Evolutionary conservation across 352 stramenopile species (phyloP).

Genomic region (Globisporangium rhizosaccharum): DNA sequence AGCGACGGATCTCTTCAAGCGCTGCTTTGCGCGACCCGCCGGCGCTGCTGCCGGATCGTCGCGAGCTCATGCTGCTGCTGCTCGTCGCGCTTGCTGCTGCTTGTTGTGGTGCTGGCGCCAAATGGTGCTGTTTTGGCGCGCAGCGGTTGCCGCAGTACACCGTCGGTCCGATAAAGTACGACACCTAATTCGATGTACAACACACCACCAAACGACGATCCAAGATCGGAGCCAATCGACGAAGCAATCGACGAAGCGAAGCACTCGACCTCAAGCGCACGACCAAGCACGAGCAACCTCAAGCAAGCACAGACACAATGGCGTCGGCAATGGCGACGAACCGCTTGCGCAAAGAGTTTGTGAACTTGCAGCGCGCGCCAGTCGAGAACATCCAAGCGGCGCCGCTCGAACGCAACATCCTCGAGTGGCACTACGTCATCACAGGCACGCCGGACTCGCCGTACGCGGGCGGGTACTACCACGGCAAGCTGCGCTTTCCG

Average conservation of each 20-base stretch:
- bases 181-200: conserved; percentile 29
- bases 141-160: too few relatives aligned
- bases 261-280: too few relatives aligned
- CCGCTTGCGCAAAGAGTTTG: conserved; percentile 89
- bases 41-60: conserved; percentile 32
- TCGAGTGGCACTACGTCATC: conserved; percentile 96
- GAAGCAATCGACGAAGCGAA: too few relatives aligned
- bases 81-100: neutral
- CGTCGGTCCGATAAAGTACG: conserved; percentile 36
- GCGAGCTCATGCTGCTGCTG: conserved; percentile 44
- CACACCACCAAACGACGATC: too few relatives aligned
- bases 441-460: conserved; percentile 45
- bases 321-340: conserved; percentile 78
- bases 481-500: conserved; percentile 90
- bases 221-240: too few relatives aligned
- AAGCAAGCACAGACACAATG: conserved; percentile 21
- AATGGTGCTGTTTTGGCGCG: neutral
- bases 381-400: conserved; percentile 83
- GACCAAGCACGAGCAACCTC: too few relatives aligned
- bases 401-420: conserved; percentile 90
- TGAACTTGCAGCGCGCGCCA: conserved; percentile 81
- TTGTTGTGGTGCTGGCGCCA: neutral
- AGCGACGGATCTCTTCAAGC: conserved; percentile 72
- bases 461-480: conserved; percentile 88
- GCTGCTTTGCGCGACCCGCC: conserved; percentile 39